These are phyloP conservation scores for Umbellularia californica DNA, from an alignment of 164 flowering plant species.

Conservation along the genomic window DNA sequence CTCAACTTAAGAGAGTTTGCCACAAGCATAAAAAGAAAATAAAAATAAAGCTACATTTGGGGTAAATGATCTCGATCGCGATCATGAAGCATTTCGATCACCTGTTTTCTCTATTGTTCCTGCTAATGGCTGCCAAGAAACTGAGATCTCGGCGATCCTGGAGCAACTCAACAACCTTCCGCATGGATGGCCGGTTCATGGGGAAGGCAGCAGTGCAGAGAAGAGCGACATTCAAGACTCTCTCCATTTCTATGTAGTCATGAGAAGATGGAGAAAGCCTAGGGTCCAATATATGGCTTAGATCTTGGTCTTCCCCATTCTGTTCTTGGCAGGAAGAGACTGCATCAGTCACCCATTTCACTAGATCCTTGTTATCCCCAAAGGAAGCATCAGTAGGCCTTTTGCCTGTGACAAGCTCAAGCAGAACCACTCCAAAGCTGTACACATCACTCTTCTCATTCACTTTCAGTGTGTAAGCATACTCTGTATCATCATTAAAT, in stretches of 20 bases:
- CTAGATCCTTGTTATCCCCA: constrained; percentile 39
- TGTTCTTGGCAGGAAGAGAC: constrained; percentile 14
- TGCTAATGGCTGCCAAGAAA: neutral
- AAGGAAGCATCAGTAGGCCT: constrained; percentile 14
- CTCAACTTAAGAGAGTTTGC: too few relatives aligned
- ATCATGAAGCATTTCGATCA: neutral
- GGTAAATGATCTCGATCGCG: too few relatives aligned
- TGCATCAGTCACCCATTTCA: constrained; percentile 58
- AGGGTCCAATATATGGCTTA: constrained; percentile 42
- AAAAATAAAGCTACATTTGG: too few relatives aligned
- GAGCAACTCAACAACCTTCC: constrained; percentile 64
- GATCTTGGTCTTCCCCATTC: constrained; percentile 21
- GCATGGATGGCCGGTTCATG: constrained; percentile 64
- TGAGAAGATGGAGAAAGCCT: constrained; percentile 36
- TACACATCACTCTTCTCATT: constrained; percentile 22
- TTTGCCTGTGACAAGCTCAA: constrained; percentile 18
- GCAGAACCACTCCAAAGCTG: constrained; percentile 19
- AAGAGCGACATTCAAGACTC: constrained; percentile 52
- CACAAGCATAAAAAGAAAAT: too few relatives aligned
- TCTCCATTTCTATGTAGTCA: constrained; percentile 46
- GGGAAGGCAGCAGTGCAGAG: constrained; percentile 60
- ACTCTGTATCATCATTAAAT: constrained; percentile 7
- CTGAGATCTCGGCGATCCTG: constrained; percentile 18
- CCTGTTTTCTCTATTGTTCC: neutral
- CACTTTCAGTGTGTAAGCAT: constrained; percentile 19